A percentile compares a stretch with the other conserved stretches of the same genome.
These are phyloP conservation scores for Hypoxylon fuscum DNA, from an alignment of 495 filamentous ascomycete genomes.

Conservation along the genomic window DNA sequence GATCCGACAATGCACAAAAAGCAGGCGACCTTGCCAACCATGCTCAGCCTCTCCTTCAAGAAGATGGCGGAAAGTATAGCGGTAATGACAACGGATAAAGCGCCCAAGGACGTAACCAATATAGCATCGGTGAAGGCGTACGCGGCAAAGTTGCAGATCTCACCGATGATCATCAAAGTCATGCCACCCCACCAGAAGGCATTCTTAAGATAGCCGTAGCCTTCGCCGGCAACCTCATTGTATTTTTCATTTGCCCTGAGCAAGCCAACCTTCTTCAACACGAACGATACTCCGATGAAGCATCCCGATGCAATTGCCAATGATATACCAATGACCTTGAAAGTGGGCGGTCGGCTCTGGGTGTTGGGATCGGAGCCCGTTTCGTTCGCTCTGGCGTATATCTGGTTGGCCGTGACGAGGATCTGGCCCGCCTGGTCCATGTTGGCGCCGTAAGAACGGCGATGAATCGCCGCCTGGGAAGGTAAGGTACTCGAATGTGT, in stretches of 20 bases:
- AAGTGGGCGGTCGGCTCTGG: conserved; percentile 57
- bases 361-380: conserved; percentile 29
- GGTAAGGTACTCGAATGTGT: conserved; percentile 5
- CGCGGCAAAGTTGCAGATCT: conserved; percentile 96
- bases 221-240: conserved; percentile 94
- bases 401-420: conserved; percentile 50
- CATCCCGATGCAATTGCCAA: conserved; percentile 88
- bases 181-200: conserved; percentile 95
- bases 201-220: conserved; percentile 98
- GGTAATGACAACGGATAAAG: conserved; percentile 94
- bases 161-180: conserved; percentile 96
- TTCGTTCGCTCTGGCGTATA: conserved; percentile 53
- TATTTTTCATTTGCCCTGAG: conserved; percentile 96
- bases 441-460: conserved; percentile 27
- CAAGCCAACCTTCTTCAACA: conserved; percentile 91
- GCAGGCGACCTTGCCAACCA: conserved; percentile 95
- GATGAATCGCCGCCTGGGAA: conserved; percentile 18
- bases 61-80: conserved; percentile 95
- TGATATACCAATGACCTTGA: conserved; percentile 88
- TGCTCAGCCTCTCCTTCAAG: conserved; percentile 92
- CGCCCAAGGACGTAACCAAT: conserved; percentile 91
- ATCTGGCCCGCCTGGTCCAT: conserved; percentile 55
- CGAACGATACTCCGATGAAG: conserved; percentile 96
- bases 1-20: conserved; percentile 94
- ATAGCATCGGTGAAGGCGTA: conserved; percentile 98